Percentiles rank a stretch among this genome's conserved stretches.
Conservation (phyloP, 2,329 filamentous ascomycete species). For the Chaetomium strumarium region DNA sequence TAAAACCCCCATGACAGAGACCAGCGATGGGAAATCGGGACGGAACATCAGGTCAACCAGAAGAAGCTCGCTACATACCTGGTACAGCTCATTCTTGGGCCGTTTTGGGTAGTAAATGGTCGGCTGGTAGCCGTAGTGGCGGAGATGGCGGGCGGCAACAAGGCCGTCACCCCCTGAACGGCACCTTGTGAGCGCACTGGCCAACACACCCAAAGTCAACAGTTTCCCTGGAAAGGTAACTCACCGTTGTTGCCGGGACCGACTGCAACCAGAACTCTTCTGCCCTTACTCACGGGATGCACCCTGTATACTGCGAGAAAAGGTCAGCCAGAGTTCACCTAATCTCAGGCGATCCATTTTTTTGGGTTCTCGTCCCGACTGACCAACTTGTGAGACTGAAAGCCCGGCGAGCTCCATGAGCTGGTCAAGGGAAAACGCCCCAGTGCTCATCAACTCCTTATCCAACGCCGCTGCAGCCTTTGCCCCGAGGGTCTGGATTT, state of each 20-base stretch:
- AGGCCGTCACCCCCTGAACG: conserved; percentile 85
- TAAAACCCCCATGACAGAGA: neutral
- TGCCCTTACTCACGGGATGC: conserved; percentile 67
- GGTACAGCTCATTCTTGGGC: conserved; percentile 83
- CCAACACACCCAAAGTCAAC: conserved; percentile 12
- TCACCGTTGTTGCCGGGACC: conserved; percentile 72
- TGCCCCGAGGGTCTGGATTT: conserved; percentile 67
- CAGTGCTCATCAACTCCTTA: conserved; percentile 84
- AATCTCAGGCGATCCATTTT: neutral
- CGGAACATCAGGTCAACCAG: neutral
- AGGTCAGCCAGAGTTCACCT: conserved; percentile 5
- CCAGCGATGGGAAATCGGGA: neutral
- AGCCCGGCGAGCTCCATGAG: conserved; percentile 95
- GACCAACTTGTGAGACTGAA: conserved; percentile 85
- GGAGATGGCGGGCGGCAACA: conserved; percentile 86
- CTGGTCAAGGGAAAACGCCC: conserved; percentile 89
- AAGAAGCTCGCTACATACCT: conserved; percentile 45
- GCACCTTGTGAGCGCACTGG: conserved; percentile 19
- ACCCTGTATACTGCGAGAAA: conserved; percentile 66
- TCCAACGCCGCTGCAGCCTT: conserved; percentile 86
- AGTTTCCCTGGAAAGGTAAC: conserved; percentile 10
- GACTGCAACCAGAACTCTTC: conserved; percentile 77
- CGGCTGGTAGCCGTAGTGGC: conserved; percentile 85
- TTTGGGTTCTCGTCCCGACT: conserved; percentile 21
- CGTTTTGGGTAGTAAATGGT: conserved; percentile 91